Evolutionary conservation across 306 rosid species (phyloP).

Genomic region (Prunus dulcis): DNA sequence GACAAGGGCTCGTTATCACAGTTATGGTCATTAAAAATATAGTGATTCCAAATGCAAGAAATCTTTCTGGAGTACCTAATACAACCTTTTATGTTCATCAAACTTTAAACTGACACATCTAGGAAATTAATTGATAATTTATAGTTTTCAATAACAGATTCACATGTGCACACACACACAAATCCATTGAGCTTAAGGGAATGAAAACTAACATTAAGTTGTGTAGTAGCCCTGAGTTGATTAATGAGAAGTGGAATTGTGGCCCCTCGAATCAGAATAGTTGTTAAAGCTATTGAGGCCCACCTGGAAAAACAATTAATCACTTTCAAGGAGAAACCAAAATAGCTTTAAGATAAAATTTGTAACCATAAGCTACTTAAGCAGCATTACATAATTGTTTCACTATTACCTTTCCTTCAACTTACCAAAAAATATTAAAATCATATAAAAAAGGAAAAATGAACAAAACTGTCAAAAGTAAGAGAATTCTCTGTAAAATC

Average conservation of each 20-base stretch:
- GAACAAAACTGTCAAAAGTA: background rate
- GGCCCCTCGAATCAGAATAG: slow-evolving; percentile 66
- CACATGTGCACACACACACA: background rate
- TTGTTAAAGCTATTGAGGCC: slow-evolving; percentile 71
- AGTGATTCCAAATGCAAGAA: background rate
- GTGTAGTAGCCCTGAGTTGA: slow-evolving; percentile 79
- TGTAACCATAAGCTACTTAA: background rate
- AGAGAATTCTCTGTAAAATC: slow-evolving; percentile 22
- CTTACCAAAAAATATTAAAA: background rate
- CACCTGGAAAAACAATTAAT: slow-evolving; percentile 56
- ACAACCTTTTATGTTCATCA: background rate
- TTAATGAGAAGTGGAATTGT: slow-evolving; percentile 70
- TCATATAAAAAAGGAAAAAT: background rate
- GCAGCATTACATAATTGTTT: background rate
- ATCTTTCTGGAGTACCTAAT: background rate
- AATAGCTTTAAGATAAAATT: background rate
- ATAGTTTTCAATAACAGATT: background rate
- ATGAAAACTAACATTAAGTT: slow-evolving; percentile 56
- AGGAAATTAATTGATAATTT: background rate
- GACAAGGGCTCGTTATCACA: background rate
- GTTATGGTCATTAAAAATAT: background rate
- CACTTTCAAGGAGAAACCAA: background rate
- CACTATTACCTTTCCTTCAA: background rate
- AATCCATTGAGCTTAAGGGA: slow-evolving; percentile 17
- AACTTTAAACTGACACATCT: background rate